Conservation (phyloP, 495 filamentous ascomycete species). For the Neurospora sp. region DNA sequence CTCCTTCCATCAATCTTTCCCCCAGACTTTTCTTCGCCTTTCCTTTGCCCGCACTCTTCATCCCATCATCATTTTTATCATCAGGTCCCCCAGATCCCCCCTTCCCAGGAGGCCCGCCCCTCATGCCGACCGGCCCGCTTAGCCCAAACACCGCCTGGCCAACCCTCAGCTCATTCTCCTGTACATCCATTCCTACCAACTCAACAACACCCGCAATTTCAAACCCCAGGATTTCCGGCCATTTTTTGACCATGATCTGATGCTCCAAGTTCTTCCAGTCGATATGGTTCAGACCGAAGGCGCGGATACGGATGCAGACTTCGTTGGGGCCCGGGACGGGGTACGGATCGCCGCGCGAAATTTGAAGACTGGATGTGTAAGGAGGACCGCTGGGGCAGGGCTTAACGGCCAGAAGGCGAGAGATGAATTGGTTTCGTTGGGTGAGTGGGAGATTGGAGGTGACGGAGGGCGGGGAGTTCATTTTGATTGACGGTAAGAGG, state of each 20-base stretch:
- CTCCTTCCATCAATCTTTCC: neutral
- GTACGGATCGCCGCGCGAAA: slow-evolving; percentile 1
- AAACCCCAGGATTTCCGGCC: slow-evolving; percentile 30
- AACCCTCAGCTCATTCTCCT: slow-evolving; percentile 13
- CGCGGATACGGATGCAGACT: slow-evolving; percentile 26
- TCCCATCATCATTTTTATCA: neutral
- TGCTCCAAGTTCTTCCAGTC: slow-evolving; percentile 30
- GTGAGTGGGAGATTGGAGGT: neutral
- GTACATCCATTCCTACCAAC: slow-evolving; percentile 20
- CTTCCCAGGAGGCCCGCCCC: neutral
- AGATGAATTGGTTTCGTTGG: neutral
- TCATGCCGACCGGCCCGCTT: slow-evolving; percentile 7
- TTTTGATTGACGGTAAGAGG: neutral
- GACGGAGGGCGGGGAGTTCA: neutral
- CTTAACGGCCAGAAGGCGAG: neutral
- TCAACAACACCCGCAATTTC: slow-evolving; percentile 32
- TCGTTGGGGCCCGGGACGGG: slow-evolving; percentile 21
- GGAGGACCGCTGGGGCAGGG: neutral
- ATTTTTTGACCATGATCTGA: slow-evolving; percentile 19
- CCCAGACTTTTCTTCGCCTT: neutral
- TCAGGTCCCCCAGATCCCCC: neutral
- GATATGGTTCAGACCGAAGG: slow-evolving; percentile 29
- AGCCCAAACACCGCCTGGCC: slow-evolving; percentile 33
- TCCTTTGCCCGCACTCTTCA: neutral
- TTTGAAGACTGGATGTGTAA: slow-evolving; percentile 1